Evolutionary conservation across 768 basidiomycete genomes (phyloP), one percentile per base, ranked within the genome.

Genomic region (Dentipellis sp.): DNA sequence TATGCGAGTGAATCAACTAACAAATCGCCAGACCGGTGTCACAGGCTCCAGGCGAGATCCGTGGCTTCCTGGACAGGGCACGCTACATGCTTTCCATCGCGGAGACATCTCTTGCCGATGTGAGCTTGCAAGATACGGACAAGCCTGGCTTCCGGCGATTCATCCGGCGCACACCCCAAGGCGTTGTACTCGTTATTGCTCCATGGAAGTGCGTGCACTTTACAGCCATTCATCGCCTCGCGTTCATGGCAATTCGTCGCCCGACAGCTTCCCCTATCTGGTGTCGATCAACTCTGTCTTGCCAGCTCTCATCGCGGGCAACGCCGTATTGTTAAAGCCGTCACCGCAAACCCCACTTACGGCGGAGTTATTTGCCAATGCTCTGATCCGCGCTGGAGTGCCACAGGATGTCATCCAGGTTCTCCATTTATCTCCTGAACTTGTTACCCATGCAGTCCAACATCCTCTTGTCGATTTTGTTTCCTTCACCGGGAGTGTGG

Each of bases 281-380:
- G 86, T 85, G 37, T 82, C 91, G 38, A 79, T 97, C 69, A 99
- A 99, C 70, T 84, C 91, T 3, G 83, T 98, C 52, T 78, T 99
- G 21, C 97, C 97, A 1, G 91, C 93, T 0, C 74, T 99, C 60
- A 74, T 98, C 29, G 83, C 94, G 5, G 90, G 97, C 34, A 98
- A 99, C 67, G 71, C 90, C 0, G 89, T 97, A 10, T 68, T 99
- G 47, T 74, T 98, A 66, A 99, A 98, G 68, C 95, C 97, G 0
- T 95, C 94, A 1, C 97, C 97, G 0, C 97, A 99, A 66, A 97
- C 94, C 0, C 95, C 97, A 4, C 74, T 92, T 47, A 82, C 85
- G 0, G 94, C 88, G 3, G 92, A 97, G 66, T 81, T 90, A 4
- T 80, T 97, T 60, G 78, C 80, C 1, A 66, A 74, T 12, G 86